A percentile compares a stretch with the other conserved stretches of the same genome.
Conservation (phyloP, 2,329 filamentous ascomycete genomes). For the Niveomyces coronatus region DNA sequence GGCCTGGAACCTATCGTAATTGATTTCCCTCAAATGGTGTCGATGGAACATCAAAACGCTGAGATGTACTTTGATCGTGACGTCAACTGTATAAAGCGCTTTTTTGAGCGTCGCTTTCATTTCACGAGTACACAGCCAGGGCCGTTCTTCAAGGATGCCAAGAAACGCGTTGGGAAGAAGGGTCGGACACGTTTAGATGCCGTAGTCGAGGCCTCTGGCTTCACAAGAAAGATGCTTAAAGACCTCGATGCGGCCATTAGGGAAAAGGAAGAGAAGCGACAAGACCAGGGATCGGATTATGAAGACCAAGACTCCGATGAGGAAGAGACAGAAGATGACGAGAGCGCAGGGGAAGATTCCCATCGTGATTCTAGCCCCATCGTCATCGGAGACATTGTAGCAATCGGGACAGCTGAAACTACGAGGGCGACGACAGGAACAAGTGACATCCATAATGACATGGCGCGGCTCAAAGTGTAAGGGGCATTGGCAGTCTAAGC, state of each 20-base stretch:
- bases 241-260: conserved; percentile 87
- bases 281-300: conserved; percentile 23
- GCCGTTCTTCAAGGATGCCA: conserved; percentile 76
- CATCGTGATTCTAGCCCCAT: conserved; percentile 14
- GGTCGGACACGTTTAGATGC: conserved; percentile 68
- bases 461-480: conserved; percentile 20
- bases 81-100: conserved; percentile 89
- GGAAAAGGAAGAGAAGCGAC: conserved; percentile 51
- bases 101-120: conserved; percentile 81
- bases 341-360: conserved; percentile 16
- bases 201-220: conserved; percentile 82
- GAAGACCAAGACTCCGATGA: conserved; percentile 18
- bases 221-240: conserved; percentile 93
- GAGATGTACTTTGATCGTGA: conserved; percentile 97
- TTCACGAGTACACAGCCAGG: conserved; percentile 75
- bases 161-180: conserved; percentile 58
- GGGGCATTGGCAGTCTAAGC: too few species aligned
- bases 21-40: conserved; percentile 97
- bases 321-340: conserved; percentile 15
- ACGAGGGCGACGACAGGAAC: too few species aligned
- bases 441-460: conserved; percentile 18
- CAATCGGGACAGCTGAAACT: conserved; percentile 2
- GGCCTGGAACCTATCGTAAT: conserved; percentile 72
- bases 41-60: conserved; percentile 85
- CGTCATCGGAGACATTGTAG: conserved; percentile 15